Percentiles rank a stretch among this genome's conserved stretches.
phyloP scores from a whole-genome alignment of 2,329 filamentous ascomycete species.

The Apiospora phragmitis region DNA sequence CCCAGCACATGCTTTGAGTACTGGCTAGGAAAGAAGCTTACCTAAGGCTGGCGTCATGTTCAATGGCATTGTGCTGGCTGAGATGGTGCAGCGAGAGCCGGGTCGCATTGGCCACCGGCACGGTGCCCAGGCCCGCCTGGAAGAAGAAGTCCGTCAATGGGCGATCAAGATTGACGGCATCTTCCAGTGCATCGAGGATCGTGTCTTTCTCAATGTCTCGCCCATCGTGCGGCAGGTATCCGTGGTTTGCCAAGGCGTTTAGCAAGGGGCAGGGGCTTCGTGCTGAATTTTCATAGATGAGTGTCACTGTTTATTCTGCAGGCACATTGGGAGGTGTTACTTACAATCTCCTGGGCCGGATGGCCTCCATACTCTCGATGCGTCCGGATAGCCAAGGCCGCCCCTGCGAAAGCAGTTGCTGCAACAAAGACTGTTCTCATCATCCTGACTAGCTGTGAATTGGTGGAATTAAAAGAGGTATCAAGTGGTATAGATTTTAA shows the following conservation, averaged over 20 bases:
- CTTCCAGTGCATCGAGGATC: not conserved
- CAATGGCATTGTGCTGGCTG: constrained; percentile 46
- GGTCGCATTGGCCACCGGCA: constrained; percentile 1
- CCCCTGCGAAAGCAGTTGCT: not conserved
- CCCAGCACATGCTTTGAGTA: too few species aligned
- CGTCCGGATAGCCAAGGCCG: not conserved
- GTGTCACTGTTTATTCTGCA: too few species aligned
- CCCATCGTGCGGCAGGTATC: not conserved
- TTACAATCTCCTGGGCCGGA: not conserved
- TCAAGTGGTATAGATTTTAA: not conserved
- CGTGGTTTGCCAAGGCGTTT: constrained; percentile 9
- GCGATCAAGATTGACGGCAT: not conserved
- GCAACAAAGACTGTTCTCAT: not conserved
- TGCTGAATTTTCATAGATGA: not conserved
- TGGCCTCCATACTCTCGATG: not conserved
- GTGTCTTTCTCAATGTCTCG: not conserved
- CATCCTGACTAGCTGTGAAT: not conserved
- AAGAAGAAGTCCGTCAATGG: not conserved
- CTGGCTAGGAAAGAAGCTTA: too few species aligned
- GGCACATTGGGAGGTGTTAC: not conserved
- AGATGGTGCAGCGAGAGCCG: constrained; percentile 36
- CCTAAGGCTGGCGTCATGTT: constrained; percentile 49
- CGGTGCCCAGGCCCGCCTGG: not conserved
- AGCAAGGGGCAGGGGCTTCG: not conserved
- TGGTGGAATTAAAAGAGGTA: not conserved